phyloP scores from a whole-genome alignment of 371 early-diverging fungal species.

The Apophysomyces ossiformis region DNA sequence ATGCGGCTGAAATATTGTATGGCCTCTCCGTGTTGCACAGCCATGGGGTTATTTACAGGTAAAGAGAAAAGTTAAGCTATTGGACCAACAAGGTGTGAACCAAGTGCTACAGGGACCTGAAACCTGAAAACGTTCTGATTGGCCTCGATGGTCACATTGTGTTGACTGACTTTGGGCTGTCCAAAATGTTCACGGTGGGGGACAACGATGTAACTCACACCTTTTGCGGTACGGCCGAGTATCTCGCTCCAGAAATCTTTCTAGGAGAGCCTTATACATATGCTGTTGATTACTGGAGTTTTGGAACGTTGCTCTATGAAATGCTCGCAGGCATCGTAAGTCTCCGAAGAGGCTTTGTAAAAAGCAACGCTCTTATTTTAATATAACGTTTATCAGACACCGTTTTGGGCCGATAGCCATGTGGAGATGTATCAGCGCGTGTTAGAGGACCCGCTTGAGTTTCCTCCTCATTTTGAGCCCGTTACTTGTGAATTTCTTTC shows the following conservation, averaged over 20 bases:
- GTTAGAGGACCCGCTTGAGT: constrained; percentile 71
- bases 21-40: constrained; percentile 87
- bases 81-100: too few relatives aligned
- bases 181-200: constrained; percentile 63
- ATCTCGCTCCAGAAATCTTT: constrained; percentile 91
- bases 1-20: constrained; percentile 87
- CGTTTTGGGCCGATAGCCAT: constrained; percentile 82
- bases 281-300: constrained; percentile 96
- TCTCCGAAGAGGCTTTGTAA: constrained; percentile 1
- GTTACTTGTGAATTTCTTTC: constrained; percentile 59
- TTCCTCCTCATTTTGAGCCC: constrained; percentile 65
- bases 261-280: constrained; percentile 82
- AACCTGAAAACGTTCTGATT: constrained; percentile 86
- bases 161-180: constrained; percentile 87
- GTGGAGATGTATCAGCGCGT: constrained; percentile 84
- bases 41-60: constrained; percentile 85
- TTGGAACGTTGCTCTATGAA: constrained; percentile 93
- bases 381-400: constrained; percentile 57
- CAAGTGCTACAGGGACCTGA: constrained; percentile 62
- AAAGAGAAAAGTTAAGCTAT: constrained; percentile 13
- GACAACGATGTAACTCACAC: constrained; percentile 70
- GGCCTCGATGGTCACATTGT: constrained; percentile 83
- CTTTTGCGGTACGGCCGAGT: constrained; percentile 96
- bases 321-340: constrained; percentile 73
- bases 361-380: constrained; percentile 1